Conservation (phyloP, 805 yeast genomes). For the Pichia membranifaciens region DNA sequence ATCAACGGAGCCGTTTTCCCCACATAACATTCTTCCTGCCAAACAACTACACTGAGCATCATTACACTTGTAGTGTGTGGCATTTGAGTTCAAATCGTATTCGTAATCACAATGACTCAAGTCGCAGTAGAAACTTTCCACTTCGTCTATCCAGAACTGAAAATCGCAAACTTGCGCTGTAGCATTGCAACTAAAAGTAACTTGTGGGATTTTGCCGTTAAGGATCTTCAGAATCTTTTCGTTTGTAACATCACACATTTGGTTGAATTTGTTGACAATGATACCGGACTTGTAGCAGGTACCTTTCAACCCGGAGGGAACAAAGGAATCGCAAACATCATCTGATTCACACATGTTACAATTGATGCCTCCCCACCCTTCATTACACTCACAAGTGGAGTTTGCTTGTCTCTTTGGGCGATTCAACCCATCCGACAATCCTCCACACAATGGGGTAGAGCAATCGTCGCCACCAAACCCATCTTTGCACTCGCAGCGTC, state of each 20-base stretch:
- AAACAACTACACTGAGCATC: constrained; percentile 80
- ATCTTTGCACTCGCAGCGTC: constrained; percentile 84
- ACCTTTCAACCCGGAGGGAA: constrained; percentile 80
- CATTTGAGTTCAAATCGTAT: constrained; percentile 53
- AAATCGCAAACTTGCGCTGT: constrained; percentile 67
- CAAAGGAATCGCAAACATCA: constrained; percentile 71
- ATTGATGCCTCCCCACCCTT: constrained; percentile 93
- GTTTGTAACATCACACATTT: constrained; percentile 93
- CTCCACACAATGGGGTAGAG: constrained; percentile 81
- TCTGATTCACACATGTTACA: constrained; percentile 81
- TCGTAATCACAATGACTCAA: constrained; percentile 66
- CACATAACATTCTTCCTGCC: constrained; percentile 91
- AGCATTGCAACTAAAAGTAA: constrained; percentile 81
- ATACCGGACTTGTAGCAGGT: constrained; percentile 87
- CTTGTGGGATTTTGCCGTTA: constrained; percentile 81
- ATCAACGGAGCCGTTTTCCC: constrained; percentile 89
- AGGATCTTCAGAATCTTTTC: constrained; percentile 76
- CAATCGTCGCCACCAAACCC: constrained; percentile 97
- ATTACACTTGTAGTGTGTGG: constrained; percentile 74
- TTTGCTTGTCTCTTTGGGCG: constrained; percentile 57
- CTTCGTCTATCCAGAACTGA: constrained; percentile 92
- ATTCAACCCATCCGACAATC: constrained; percentile 53
- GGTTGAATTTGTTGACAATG: constrained; percentile 72
- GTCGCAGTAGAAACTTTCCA: constrained; percentile 88
- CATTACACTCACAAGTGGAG: constrained; percentile 63